Conservation (phyloP, 495 filamentous ascomycete species). For the Penicillium fimorum region DNA sequence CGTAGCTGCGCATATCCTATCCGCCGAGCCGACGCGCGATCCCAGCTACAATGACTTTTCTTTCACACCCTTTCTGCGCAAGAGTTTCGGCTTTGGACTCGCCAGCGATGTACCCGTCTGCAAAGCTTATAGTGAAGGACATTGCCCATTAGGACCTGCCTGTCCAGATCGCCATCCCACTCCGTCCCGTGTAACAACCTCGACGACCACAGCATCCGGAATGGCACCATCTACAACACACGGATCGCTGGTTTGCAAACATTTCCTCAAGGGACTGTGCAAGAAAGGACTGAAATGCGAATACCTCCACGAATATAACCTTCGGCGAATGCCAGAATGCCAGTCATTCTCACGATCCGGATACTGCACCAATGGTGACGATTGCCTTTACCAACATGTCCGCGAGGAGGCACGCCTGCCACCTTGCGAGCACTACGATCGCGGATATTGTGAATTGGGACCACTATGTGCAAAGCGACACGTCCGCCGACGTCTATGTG, state of each 20-base stretch:
- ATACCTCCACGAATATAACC: constrained; percentile 97
- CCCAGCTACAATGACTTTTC: constrained; percentile 61
- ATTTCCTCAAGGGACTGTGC: constrained; percentile 95
- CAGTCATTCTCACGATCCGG: constrained; percentile 85
- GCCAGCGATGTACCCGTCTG: constrained; percentile 72
- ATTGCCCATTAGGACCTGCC: constrained; percentile 72
- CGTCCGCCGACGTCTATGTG: constrained; percentile 69
- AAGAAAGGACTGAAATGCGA: constrained; percentile 96
- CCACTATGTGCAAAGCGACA: constrained; percentile 85
- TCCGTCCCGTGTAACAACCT: constrained; percentile 45
- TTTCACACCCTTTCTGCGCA: constrained; percentile 71
- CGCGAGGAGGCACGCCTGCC: constrained; percentile 77
- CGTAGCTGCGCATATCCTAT: constrained; percentile 36
- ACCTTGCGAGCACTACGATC: constrained; percentile 89
- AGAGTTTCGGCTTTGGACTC: constrained; percentile 75
- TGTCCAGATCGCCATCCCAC: constrained; percentile 68
- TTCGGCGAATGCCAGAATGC: constrained; percentile 96
- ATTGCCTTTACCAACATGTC: constrained; percentile 94
- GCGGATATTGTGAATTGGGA: constrained; percentile 91
- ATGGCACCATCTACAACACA: constrained; percentile 50
- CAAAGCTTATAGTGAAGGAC: constrained; percentile 74
- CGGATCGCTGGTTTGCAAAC: constrained; percentile 86
- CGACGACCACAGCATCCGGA: constrained; percentile 55
- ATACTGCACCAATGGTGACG: constrained; percentile 93
- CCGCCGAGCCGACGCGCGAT: constrained; percentile 47